Percentiles rank a stretch among this genome's conserved stretches.
phyloP scores from a whole-genome alignment of 2,329 filamentous ascomycete species.

The Coniochaeta ligniaria region DNA sequence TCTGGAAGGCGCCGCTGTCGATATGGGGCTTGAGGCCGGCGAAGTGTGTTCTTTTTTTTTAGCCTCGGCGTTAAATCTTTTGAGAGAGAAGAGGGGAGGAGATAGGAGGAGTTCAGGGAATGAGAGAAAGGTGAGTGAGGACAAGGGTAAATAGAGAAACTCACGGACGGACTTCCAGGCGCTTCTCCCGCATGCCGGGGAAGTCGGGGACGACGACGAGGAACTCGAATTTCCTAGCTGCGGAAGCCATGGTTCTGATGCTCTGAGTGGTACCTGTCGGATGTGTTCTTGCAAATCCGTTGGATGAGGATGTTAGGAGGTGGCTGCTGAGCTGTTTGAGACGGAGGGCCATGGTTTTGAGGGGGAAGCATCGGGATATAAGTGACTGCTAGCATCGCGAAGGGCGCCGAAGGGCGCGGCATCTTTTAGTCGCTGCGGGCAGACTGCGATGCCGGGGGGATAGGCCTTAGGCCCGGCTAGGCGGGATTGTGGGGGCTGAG shows the following conservation, averaged over 20 bases:
- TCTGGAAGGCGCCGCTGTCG: neutral
- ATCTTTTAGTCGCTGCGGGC: neutral
- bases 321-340: neutral
- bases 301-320: neutral
- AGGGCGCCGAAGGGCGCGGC: conserved; percentile 1
- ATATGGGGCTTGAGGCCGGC: conserved; percentile 3
- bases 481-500: neutral
- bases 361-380: neutral
- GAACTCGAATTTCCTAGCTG: conserved; percentile 50
- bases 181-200: conserved; percentile 50
- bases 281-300: neutral
- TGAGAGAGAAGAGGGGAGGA: neutral
- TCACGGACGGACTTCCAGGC: conserved; percentile 53
- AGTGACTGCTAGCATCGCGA: neutral
- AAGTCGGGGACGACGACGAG: conserved; percentile 64
- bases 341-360: neutral
- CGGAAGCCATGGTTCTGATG: conserved; percentile 3
- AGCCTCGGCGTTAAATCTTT: conserved; percentile 1
- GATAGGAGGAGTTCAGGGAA: neutral
- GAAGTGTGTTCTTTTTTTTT: neutral
- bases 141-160: conserved; percentile 15
- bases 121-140: neutral
- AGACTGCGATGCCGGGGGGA: neutral
- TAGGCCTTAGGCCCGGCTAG: neutral
- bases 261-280: neutral